phyloP scores from a whole-genome alignment of 495 filamentous ascomycete species.

The Staphylotrichum tortipilum region DNA sequence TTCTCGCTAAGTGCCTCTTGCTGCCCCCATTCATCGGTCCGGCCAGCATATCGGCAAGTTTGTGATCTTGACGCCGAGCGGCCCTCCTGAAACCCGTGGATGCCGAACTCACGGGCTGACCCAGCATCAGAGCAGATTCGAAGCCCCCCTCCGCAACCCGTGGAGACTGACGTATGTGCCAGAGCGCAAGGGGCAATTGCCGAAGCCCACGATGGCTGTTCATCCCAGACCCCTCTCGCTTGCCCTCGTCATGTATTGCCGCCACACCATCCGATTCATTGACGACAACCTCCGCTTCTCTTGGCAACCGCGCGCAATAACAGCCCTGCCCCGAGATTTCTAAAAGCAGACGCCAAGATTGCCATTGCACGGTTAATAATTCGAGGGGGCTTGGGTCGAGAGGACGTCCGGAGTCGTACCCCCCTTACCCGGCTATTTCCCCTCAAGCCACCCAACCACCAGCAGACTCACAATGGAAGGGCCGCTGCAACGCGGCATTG shows the following conservation, averaged over 20 bases:
- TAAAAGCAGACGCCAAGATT: background rate
- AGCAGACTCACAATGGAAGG: background rate
- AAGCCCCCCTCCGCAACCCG: no score
- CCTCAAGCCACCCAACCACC: background rate
- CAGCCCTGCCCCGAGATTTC: background rate
- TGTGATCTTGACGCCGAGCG: no score
- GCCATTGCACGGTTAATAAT: background rate
- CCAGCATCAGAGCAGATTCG: no score
- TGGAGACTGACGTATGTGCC: no score
- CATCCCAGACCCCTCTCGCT: background rate
- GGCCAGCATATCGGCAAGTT: no score
- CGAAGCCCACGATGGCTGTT: background rate
- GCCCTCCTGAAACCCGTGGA: no score
- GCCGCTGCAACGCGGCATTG: background rate
- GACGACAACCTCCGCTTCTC: background rate
- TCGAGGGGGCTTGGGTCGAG: no score
- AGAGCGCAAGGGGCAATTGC: background rate
- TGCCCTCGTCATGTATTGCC: background rate
- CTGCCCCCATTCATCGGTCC: no score
- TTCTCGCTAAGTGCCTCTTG: no score
- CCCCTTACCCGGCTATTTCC: conserved; percentile 2
- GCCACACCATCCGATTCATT: background rate
- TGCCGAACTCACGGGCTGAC: no score
- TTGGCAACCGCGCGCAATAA: background rate
- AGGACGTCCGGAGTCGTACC: no score